These are phyloP conservation scores for Fusarium solani-melongenae DNA, from an alignment of 2,329 filamentous ascomycete species.

Conservation along the genomic window DNA sequence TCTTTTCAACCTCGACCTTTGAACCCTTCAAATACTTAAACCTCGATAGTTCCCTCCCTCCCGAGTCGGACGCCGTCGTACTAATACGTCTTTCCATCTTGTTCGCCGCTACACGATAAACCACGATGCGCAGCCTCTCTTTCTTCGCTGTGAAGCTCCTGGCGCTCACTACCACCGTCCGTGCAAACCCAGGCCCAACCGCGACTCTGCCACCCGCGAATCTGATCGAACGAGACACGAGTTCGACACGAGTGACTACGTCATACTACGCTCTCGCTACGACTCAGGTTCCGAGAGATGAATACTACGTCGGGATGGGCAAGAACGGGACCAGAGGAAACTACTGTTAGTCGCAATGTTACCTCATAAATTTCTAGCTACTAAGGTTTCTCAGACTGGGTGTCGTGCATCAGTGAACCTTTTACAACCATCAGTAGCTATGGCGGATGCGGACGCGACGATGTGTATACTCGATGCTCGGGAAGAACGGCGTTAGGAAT, in stretches of 20 bases:
- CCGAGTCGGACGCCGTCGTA: too few relatives aligned
- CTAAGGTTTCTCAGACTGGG: not conserved
- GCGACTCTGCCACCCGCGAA: not conserved
- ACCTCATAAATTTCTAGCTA: not conserved
- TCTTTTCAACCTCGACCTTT: not conserved
- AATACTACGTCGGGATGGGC: not conserved
- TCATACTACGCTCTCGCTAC: not conserved
- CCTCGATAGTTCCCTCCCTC: not conserved
- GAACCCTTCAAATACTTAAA: not conserved
- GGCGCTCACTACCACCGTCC: not conserved
- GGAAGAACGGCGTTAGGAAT: not conserved
- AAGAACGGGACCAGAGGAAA: not conserved
- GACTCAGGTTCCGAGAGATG: not conserved
- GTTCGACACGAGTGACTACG: not conserved
- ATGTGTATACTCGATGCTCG: not conserved
- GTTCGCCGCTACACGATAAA: not conserved
- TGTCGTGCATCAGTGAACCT: not conserved
- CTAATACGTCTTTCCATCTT: not conserved
- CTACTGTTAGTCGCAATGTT: not conserved
- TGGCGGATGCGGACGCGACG: not conserved
- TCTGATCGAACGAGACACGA: not conserved
- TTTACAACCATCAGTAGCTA: not conserved
- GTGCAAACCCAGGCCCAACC: not conserved
- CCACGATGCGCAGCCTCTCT: not conserved
- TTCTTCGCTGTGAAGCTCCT: not conserved